A percentile compares a stretch with the other conserved stretches of the same genome.
Evolutionary conservation across 352 stramenopile genomes (phyloP).

Genomic region (Achlya hypogyna): DNA sequence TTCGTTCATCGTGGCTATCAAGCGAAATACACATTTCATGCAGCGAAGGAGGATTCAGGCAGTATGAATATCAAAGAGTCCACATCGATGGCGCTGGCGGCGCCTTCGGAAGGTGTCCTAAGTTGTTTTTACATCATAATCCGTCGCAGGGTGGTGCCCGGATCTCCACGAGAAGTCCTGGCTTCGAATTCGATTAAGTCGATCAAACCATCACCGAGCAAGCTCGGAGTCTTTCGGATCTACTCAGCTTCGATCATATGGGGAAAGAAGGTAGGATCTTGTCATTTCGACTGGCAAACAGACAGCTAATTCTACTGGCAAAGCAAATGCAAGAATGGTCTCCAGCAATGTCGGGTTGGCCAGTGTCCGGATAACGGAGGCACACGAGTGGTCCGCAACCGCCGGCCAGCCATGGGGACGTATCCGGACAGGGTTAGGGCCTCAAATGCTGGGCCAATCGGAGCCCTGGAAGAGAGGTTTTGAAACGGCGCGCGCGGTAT

Average conservation of each 20-base stretch:
- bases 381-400: conserved; percentile 7
- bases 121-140: conserved; percentile 62
- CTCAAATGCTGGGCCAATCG: background rate
- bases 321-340: conserved; percentile 11
- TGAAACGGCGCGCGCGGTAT: background rate
- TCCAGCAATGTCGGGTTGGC: background rate
- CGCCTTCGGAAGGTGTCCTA: conserved; percentile 80
- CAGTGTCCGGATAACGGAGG: background rate
- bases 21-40: conserved; percentile 13
- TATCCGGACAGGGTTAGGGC: conserved; percentile 20
- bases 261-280: conserved; percentile 74
- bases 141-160: conserved; percentile 24
- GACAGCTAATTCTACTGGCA: background rate
- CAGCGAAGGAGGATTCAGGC: conserved; percentile 41
- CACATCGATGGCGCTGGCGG: conserved; percentile 43
- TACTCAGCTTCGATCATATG: conserved; percentile 70
- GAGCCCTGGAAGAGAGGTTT: background rate
- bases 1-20: conserved; percentile 66
- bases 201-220: conserved; percentile 69
- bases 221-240: conserved; percentile 58
- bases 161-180: conserved; percentile 10
- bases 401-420: background rate
- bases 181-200: too few species aligned
- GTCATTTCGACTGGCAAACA: conserved; percentile 49
- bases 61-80: conserved; percentile 81